phyloP scores from a whole-genome alignment of 1,284 basidiomycete genomes.

The Ceratobasidium sp. region DNA sequence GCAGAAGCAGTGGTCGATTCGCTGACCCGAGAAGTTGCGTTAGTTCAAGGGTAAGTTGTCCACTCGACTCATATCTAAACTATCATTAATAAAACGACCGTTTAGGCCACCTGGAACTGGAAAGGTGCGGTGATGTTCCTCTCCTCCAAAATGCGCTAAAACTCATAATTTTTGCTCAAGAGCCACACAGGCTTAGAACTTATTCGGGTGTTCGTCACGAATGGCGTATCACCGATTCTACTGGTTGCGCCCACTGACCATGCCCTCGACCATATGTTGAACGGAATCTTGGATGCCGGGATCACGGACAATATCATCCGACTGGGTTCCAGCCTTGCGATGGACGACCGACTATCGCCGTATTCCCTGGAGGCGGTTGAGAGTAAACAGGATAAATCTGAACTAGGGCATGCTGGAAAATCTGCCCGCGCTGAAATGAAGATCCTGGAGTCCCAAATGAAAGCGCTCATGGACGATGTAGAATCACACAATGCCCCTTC shows the following conservation, averaged over 20 bases:
- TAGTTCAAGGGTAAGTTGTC: constrained; percentile 69
- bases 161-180: constrained; percentile 44
- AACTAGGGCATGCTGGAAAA: constrained; percentile 53
- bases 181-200: constrained; percentile 71
- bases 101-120: constrained; percentile 74
- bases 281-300: constrained; percentile 62
- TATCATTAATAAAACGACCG: background rate
- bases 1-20: constrained; percentile 68
- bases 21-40: constrained; percentile 62
- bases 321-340: constrained; percentile 62
- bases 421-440: constrained; percentile 54
- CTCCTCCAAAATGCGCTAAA: background rate
- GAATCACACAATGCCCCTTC: constrained; percentile 53
- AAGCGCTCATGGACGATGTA: constrained; percentile 56
- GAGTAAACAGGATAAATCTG: constrained; percentile 48
- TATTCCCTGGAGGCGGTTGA: constrained; percentile 60
- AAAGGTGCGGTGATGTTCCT: constrained; percentile 56
- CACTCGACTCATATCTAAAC: constrained; percentile 33
- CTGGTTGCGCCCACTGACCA: constrained; percentile 78
- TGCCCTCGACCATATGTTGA: constrained; percentile 71
- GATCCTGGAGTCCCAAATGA: constrained; percentile 56
- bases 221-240: constrained; percentile 60
- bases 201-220: constrained; percentile 64
- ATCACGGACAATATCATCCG: constrained; percentile 69
- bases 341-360: constrained; percentile 61